Percentiles rank a stretch among this genome's conserved stretches.
These are phyloP conservation scores for Clavariopsis aquatica DNA, from an alignment of 495 filamentous ascomycete genomes.

Conservation along the genomic window DNA sequence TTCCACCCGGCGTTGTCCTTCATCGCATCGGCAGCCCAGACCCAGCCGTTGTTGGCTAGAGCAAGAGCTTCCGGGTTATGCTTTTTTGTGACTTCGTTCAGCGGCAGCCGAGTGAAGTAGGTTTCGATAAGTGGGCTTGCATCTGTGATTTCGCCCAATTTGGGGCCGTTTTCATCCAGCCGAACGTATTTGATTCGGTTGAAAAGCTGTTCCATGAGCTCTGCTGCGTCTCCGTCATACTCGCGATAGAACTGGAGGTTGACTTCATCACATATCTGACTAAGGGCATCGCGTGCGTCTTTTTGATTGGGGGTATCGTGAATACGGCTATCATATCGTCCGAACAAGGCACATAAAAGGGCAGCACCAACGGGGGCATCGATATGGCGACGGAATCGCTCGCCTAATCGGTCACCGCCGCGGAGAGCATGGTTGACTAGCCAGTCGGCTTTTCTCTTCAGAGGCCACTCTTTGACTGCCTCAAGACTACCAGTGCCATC, in stretches of 20 bases:
- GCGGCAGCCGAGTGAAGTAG: slow-evolving; percentile 90
- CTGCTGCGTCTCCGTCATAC: slow-evolving; percentile 79
- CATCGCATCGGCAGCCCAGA: slow-evolving; percentile 94
- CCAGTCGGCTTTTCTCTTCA: slow-evolving; percentile 63
- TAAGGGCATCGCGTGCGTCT: slow-evolving; percentile 42
- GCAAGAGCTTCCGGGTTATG: slow-evolving; percentile 76
- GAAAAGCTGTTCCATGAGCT: slow-evolving; percentile 85
- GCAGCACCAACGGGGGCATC: slow-evolving; percentile 69
- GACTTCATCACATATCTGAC: slow-evolving; percentile 70
- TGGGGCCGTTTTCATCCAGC: slow-evolving; percentile 88
- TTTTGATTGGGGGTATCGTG: slow-evolving; percentile 39
- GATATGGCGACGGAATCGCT: slow-evolving; percentile 69
- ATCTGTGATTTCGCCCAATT: slow-evolving; percentile 73
- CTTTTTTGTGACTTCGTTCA: slow-evolving; percentile 74
- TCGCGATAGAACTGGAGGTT: slow-evolving; percentile 89
- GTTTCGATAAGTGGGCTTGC: slow-evolving; percentile 85
- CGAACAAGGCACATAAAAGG: slow-evolving; percentile 67
- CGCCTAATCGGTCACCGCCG: slow-evolving; percentile 70
- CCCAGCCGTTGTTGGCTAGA: slow-evolving; percentile 96
- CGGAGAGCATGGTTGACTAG: slow-evolving; percentile 63
- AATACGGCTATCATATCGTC: slow-evolving; percentile 56
- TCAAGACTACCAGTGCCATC: slow-evolving; percentile 55
- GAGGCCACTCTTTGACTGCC: slow-evolving; percentile 55
- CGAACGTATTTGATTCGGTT: slow-evolving; percentile 92
- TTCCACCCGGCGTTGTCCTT: slow-evolving; percentile 88